phyloP scores from a whole-genome alignment of 1,284 basidiomycete genomes.

The Boletus mariae region DNA sequence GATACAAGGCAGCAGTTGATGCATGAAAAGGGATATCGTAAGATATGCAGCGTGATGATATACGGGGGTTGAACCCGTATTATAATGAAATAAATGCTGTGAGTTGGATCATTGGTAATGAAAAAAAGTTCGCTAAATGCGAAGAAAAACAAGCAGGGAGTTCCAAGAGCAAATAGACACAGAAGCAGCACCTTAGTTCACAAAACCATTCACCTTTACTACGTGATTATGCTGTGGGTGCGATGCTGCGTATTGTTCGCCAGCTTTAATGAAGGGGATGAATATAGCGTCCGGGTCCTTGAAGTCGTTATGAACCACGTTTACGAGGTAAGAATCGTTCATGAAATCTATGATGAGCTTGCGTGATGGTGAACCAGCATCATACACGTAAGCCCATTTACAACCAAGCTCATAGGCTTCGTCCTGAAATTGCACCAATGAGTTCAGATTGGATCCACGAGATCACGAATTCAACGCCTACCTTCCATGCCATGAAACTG shows the following conservation, averaged over 20 bases:
- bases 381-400: constrained; percentile 93
- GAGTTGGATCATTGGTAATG: constrained; percentile 22
- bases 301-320: constrained; percentile 98
- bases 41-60: constrained; percentile 18
- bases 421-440: constrained; percentile 51
- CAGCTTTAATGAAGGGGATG: constrained; percentile 77
- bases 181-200: constrained; percentile 17
- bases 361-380: constrained; percentile 70
- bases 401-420: constrained; percentile 94
- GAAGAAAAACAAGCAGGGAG: not conserved
- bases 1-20: constrained; percentile 43
- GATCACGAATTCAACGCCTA: constrained; percentile 24
- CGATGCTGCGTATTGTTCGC: constrained; percentile 52
- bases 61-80: constrained; percentile 75
- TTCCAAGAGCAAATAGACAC: not conserved
- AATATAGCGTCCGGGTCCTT: constrained; percentile 84
- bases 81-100: constrained; percentile 25
- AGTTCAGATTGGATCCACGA: not conserved
- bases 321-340: constrained; percentile 86
- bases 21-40: constrained; percentile 29
- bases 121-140: constrained; percentile 4
- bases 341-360: constrained; percentile 78
- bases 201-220: constrained; percentile 32
- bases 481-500: constrained; percentile 98
- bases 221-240: constrained; percentile 27